Evolutionary conservation across 495 filamentous ascomycete genomes (phyloP), one percentile per base, ranked within the genome.

Genomic region (Wilcoxina mikolae): DNA sequence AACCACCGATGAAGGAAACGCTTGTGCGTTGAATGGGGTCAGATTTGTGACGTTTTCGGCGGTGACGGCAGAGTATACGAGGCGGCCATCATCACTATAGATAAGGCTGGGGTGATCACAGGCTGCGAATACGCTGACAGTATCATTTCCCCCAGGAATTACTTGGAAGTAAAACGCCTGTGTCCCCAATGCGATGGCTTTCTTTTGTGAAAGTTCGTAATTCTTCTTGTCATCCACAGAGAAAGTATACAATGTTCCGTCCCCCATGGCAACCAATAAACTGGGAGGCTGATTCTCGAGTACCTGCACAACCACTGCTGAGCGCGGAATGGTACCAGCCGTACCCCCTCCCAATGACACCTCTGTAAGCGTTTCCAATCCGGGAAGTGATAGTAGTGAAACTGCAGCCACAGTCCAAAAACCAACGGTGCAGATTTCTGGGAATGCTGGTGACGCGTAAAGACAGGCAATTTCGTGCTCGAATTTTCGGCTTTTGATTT

Each of bases 11-110:
- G 74, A 75, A 2, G 91, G 87, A 60, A 84, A 99, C 0, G 83
- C 83, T 56, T 81, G 80, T 12, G 79, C 68, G 67, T 96, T 77
- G 58, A 99, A 89, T 4, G 84, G 74, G 59, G 85, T 91, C 25
- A 96, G 75, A 33, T 78, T 80, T 3, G 79, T 78, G 3, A 87
- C 83, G 46, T 86, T 80, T 60, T 94, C 85, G 1, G 88, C 87
- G 48, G 94, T 96, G n/a, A 95, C 83, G 1, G 93, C 87, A 17
- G 87, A 94, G 72, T 91, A 99, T 4, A 94, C 80, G 25, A 95
- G 81, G 10, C 89, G 77, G 0, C 83, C 86, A 62, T 96, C 87
- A 4, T 81, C 80, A 17, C 81, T 83, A 59, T 96, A 95, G 48
- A 96, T 93, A 46, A 99, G 67, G 58, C 84, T 94, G 15, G 91